Conservation (phyloP, 768 basidiomycete species). For the Lepiota brunneoincarnata region DNA sequence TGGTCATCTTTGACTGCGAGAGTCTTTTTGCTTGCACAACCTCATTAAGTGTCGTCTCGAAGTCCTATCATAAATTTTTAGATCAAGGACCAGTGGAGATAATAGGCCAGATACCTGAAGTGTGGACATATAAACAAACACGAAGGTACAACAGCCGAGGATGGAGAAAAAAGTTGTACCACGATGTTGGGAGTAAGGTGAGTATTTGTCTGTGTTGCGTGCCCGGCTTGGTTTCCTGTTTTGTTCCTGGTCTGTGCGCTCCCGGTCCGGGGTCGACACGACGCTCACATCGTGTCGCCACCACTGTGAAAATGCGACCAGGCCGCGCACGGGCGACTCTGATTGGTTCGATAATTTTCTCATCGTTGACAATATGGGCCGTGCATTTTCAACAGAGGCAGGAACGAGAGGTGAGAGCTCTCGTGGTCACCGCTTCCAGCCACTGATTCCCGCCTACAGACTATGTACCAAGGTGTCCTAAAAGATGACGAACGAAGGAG, state of each 20-base stretch:
- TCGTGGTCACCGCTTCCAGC: background rate
- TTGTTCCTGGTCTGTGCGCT: constrained; percentile 22
- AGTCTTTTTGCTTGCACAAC: constrained; percentile 81
- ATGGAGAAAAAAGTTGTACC: background rate
- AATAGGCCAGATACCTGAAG: constrained; percentile 9
- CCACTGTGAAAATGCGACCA: constrained; percentile 51
- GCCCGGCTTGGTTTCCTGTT: background rate
- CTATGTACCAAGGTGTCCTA: constrained; percentile 89
- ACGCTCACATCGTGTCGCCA: constrained; percentile 23
- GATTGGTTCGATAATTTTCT: constrained; percentile 57
- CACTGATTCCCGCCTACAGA: constrained; percentile 39
- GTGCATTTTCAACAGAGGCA: constrained; percentile 85
- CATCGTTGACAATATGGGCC: constrained; percentile 77
- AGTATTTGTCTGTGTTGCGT: constrained; percentile 20
- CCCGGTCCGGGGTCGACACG: constrained; percentile 1
- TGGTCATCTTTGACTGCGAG: constrained; percentile 82
- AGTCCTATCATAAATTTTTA: constrained; percentile 49
- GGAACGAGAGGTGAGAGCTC: constrained; percentile 68
- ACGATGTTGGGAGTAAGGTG: constrained; percentile 5
- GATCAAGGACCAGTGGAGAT: constrained; percentile 9
- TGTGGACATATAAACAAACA: background rate
- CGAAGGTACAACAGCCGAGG: background rate
- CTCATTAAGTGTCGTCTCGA: constrained; percentile 78
- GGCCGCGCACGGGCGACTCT: constrained; percentile 74
- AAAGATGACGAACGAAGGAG: constrained; percentile 81